Base-by-base conservation (phyloP, 371 early-diverging fungal genomes). In the Mortierella sp. region DNA sequence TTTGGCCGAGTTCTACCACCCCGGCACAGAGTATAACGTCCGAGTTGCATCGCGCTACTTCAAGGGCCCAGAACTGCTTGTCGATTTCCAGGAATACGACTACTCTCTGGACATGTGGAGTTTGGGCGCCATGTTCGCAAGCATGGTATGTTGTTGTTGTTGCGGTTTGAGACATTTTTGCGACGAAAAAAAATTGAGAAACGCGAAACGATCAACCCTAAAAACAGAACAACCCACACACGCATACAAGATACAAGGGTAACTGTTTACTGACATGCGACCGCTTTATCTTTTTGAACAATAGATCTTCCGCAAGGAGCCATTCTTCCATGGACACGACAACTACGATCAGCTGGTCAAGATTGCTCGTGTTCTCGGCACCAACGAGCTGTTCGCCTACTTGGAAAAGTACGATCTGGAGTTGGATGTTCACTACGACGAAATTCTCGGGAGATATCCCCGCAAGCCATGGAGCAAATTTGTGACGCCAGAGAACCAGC, bases 91-190 rank as follows among this genome's bases (percentile, higher is more conserved):
- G 77, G 93, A 94, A 80, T 99, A 99, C 86, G 99, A 99, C 88
- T 99, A 99, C 86, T 98, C 99, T 39, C 89, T 99, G 74, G 99
- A 99, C 87, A 96, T 99, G 94, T 99, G 99, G 99, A 97, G 98
- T 85, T 93, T 98, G 79, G 99, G 99, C 22, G 99, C 99, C 88
- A 99, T 99, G 96, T 95, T 99, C 83, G 99, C 99, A 31, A 94
- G 96, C 86, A 98, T 99, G 94, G 95, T 97, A 81, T 41, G 71
- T 34, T 66, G 66, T 3, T 39, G n/a, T n/a, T 48, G 26, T 13
- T 2, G 34, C 29, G 29, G 22, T 44, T 26, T 61, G 47, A 64
- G 53, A 39, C 53, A 66, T 50, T 71, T 26, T 29, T 67, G 69
- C 41, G 6, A 37, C 11, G 16, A 7, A 58, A 11, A 24, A 16